phyloP scores from a whole-genome alignment of 306 rosid genomes.

The Sindora glabra region DNA sequence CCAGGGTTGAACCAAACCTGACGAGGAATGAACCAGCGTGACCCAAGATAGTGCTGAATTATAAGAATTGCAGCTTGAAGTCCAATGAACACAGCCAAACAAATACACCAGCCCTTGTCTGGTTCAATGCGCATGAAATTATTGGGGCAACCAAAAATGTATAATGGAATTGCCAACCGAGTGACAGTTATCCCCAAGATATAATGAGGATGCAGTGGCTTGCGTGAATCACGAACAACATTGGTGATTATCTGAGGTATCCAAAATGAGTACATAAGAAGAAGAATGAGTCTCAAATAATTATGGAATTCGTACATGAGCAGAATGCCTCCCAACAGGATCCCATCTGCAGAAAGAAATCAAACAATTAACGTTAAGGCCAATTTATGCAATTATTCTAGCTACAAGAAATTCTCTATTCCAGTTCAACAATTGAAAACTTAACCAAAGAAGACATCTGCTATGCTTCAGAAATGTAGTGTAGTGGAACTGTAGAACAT shows the following conservation, averaged over 20 bases:
- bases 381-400: slow-evolving; percentile 10
- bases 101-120: slow-evolving; percentile 71
- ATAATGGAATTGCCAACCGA: slow-evolving; percentile 83
- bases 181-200: slow-evolving; percentile 79
- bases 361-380: slow-evolving; percentile 1
- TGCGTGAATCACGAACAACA: slow-evolving; percentile 83
- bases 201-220: slow-evolving; percentile 91
- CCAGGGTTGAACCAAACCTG: slow-evolving; percentile 49
- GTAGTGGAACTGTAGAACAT: too few species aligned
- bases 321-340: slow-evolving; percentile 93
- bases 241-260: slow-evolving; percentile 92
- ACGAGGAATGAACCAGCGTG: slow-evolving; percentile 97
- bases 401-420: background rate
- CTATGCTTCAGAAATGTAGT: background rate
- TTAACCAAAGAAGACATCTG: background rate
- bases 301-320: slow-evolving; percentile 91
- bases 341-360: slow-evolving; percentile 72
- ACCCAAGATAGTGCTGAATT: slow-evolving; percentile 90
- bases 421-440: background rate
- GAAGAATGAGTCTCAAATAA: slow-evolving; percentile 70
- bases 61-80: slow-evolving; percentile 80
- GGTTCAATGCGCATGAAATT: slow-evolving; percentile 91
- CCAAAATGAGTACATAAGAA: slow-evolving; percentile 89
- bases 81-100: slow-evolving; percentile 52
- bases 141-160: slow-evolving; percentile 84